Percentiles rank a stretch among this genome's conserved stretches.
phyloP scores from a whole-genome alignment of 2,329 filamentous ascomycete species.

The Nigrospora oryzae region DNA sequence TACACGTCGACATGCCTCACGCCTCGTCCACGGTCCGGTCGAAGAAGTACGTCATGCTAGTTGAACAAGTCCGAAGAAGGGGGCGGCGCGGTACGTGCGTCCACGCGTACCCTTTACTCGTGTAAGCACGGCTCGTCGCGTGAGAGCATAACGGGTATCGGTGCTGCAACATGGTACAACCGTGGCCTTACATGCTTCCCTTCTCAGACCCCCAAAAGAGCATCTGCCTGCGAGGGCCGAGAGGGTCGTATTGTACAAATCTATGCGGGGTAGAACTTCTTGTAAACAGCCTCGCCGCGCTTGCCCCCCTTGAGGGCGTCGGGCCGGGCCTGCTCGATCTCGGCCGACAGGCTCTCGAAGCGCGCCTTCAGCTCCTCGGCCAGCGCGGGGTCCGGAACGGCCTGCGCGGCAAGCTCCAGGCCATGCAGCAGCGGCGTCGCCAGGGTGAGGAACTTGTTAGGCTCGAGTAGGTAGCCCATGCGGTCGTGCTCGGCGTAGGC shows the following conservation, averaged over 20 bases:
- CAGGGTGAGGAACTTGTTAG: slow-evolving; percentile 25
- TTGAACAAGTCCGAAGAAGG: no score
- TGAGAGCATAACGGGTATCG: no score
- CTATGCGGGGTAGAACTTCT: slow-evolving; percentile 17
- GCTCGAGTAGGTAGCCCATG: slow-evolving; percentile 22
- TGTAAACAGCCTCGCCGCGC: slow-evolving; percentile 19
- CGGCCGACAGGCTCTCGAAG: slow-evolving; percentile 24
- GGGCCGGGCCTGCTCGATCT: slow-evolving; percentile 20
- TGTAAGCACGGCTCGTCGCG: no score
- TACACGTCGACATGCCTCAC: no score
- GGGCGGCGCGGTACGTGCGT: no score
- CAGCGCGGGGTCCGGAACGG: slow-evolving; percentile 26
- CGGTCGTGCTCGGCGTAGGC: slow-evolving; percentile 16
- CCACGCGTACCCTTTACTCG: no score
- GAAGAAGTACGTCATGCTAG: no score
- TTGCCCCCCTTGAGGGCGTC: slow-evolving; percentile 9
- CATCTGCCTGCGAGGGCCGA: no score
- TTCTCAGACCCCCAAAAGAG: no score
- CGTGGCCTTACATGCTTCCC: no score
- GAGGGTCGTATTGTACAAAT: neutral
- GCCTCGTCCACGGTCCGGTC: no score
- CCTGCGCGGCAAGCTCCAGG: slow-evolving; percentile 33
- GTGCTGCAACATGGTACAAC: no score
- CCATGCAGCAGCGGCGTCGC: slow-evolving; percentile 31
- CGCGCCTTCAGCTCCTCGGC: slow-evolving; percentile 29